phyloP scores from a whole-genome alignment of 2,329 filamentous ascomycete genomes.

The Sporothrix euskadiensis region DNA sequence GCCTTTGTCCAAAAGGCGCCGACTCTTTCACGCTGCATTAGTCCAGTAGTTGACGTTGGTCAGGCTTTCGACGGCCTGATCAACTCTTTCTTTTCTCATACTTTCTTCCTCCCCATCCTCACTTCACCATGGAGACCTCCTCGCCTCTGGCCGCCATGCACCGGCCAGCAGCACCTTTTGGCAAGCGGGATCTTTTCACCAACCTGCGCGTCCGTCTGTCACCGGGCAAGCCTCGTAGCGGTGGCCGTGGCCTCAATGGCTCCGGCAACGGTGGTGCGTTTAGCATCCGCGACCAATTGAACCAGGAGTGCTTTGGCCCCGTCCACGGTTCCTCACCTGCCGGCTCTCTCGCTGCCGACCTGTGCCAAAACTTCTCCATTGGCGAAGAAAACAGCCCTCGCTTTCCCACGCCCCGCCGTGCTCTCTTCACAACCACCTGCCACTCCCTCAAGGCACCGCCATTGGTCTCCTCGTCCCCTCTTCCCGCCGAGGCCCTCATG shows the following conservation, averaged over 20 bases:
- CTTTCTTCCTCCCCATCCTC: not conserved
- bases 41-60: slow-evolving; percentile 1
- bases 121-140: slow-evolving; percentile 76
- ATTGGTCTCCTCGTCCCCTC: slow-evolving; percentile 76
- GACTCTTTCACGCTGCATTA: slow-evolving; percentile 15
- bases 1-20: slow-evolving; percentile 1
- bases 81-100: not conserved
- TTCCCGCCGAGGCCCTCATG: slow-evolving; percentile 75
- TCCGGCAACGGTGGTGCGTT: slow-evolving; percentile 52
- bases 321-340: slow-evolving; percentile 86
- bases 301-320: slow-evolving; percentile 77
- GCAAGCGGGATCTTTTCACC: slow-evolving; percentile 54
- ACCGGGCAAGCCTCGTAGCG: slow-evolving; percentile 55
- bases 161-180: slow-evolving; percentile 69
- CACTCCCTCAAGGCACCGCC: slow-evolving; percentile 80
- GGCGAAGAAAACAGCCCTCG: slow-evolving; percentile 78
- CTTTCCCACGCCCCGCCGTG: slow-evolving; percentile 77
- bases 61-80: slow-evolving; percentile 22
- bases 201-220: slow-evolving; percentile 51
- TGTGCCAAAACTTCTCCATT: slow-evolving; percentile 96
- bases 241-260: slow-evolving; percentile 10
- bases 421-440: slow-evolving; percentile 72
- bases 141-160: slow-evolving; percentile 94
- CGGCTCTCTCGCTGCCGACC: slow-evolving; percentile 84
- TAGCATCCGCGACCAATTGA: slow-evolving; percentile 73